Base-by-base conservation (phyloP, 495 filamentous ascomycete genomes). In the Aspergillus baeticus region DNA sequence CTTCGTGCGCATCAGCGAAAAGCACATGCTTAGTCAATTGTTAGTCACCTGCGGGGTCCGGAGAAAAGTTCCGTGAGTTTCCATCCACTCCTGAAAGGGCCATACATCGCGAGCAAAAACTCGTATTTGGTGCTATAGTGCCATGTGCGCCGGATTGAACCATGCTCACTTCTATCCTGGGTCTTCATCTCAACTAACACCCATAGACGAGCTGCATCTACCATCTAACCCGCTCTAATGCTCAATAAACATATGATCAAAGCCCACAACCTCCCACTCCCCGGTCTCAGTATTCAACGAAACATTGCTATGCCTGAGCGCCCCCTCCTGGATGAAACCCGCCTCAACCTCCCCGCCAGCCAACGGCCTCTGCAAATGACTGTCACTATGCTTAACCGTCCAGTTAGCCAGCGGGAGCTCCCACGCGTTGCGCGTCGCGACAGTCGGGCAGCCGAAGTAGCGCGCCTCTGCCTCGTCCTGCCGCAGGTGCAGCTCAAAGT, bases 361-460 rank as follows among this genome's bases (percentile, higher is more conserved):
- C 26, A 75, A 63, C 15, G 73, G 75, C 48, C 63, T 49, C 21
- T 65, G 63, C 39, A 87, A 61, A 52, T 66, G 76, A 59, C 84
- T 85, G 34, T 75, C 81, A 1, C 83, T 81, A 17, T 68, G 69
- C 55, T 76, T 65, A 15, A 87, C 79, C n/a, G 79, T 81, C 63
- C 85, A 85, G 54, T 81, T 82, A 2, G 83, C 84, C 53, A 87
- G 53, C 23, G 70, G 62, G 15, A 85, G 81, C 68, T 86, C 84
- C 60, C 75, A 72, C 1, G 33, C n/a, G 43, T 74, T 80, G 37
- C 73, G 65, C 5, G 61, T 63, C 26, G 64, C 62, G 18, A 81
- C 69, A 8, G 69, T 73, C 18, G 77, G 76, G n/a, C 74, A 61
- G 20, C 58, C 51, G 17, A 60, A 60, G 21, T 55, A 60, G 34